These are phyloP conservation scores for Trametes polyzona DNA, from an alignment of 1,284 basidiomycete genomes.

Conservation along the genomic window DNA sequence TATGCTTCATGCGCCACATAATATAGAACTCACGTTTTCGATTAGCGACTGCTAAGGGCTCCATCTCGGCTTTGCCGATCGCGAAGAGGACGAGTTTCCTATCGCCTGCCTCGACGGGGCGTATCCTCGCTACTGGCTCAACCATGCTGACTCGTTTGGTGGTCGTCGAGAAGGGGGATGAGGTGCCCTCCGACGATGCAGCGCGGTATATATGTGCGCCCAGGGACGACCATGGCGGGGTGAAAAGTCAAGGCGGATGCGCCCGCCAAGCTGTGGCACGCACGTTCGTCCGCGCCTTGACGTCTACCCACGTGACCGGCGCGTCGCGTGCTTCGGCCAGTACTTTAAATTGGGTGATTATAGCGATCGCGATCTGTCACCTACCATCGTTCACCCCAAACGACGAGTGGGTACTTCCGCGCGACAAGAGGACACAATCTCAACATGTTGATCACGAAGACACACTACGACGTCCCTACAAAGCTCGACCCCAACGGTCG, in stretches of 20 bases:
- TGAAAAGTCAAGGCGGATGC: neutral
- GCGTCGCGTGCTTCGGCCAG: slow-evolving; percentile 12
- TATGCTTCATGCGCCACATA: neutral
- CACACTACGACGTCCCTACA: slow-evolving; percentile 75
- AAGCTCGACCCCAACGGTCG: slow-evolving; percentile 63
- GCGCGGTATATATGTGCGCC: slow-evolving; percentile 4
- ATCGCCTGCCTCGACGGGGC: slow-evolving; percentile 54
- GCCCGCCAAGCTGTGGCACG: slow-evolving; percentile 1
- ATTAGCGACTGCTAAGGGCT: slow-evolving; percentile 73
- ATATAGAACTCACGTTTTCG: slow-evolving; percentile 50
- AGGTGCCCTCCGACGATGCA: neutral
- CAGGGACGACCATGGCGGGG: slow-evolving; percentile 4
- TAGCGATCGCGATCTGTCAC: neutral
- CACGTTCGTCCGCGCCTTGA: slow-evolving; percentile 16
- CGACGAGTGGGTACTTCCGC: no score
- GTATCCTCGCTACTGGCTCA: slow-evolving; percentile 51
- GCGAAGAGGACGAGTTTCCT: slow-evolving; percentile 64
- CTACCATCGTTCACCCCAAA: no score
- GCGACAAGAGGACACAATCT: neutral
- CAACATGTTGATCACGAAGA: slow-evolving; percentile 78
- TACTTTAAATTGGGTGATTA: neutral
- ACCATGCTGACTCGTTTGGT: slow-evolving; percentile 21
- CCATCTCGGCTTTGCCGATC: slow-evolving; percentile 72
- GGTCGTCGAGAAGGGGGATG: neutral
- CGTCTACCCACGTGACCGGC: slow-evolving; percentile 13